Evolutionary conservation across 768 basidiomycete species (phyloP).

Genomic region (Rhodotorula kratochvilovae): DNA sequence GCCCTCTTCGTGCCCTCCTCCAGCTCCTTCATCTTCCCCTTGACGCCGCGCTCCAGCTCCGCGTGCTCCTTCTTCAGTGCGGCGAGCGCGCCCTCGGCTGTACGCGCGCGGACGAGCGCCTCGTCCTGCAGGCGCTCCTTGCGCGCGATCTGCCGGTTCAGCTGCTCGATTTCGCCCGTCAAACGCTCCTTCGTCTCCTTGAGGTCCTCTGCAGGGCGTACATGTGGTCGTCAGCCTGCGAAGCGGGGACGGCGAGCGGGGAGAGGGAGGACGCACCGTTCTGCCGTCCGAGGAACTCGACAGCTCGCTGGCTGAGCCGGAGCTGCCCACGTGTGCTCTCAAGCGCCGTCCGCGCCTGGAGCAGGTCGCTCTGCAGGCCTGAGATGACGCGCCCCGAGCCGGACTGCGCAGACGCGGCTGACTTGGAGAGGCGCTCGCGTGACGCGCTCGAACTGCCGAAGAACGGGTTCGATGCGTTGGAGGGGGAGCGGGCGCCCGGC

Average conservation of each 20-base stretch:
- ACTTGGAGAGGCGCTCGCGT: conserved; percentile 26
- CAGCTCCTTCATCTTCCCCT: conserved; percentile 72
- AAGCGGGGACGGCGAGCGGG: too few species aligned
- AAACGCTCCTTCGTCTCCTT: conserved; percentile 80
- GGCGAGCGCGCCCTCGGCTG: conserved; percentile 72
- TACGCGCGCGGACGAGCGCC: conserved; percentile 77
- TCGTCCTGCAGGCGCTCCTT: conserved; percentile 84
- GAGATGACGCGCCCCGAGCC: conserved; percentile 80
- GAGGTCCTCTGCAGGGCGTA: conserved; percentile 72
- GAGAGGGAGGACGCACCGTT: conserved; percentile 26
- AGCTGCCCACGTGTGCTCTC: conserved; percentile 83
- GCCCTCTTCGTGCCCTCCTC: conserved; percentile 14
- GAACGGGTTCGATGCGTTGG: conserved; percentile 30
- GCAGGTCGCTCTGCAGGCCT: conserved; percentile 76
- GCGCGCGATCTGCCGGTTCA: conserved; percentile 80
- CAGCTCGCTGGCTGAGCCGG: conserved; percentile 71
- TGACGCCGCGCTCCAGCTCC: conserved; percentile 64
- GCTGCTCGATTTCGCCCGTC: conserved; percentile 75
- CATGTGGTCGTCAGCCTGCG: too few species aligned
- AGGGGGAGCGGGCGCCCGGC: background rate
- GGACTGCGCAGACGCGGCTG: conserved; percentile 19
- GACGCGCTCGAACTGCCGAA: conserved; percentile 19
- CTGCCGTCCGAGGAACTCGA: conserved; percentile 56
- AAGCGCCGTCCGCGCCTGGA: conserved; percentile 70
- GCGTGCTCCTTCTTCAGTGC: conserved; percentile 68